Evolutionary conservation across 495 filamentous ascomycete species (phyloP).

Genomic region (Aspergillus bertholletiae): DNA sequence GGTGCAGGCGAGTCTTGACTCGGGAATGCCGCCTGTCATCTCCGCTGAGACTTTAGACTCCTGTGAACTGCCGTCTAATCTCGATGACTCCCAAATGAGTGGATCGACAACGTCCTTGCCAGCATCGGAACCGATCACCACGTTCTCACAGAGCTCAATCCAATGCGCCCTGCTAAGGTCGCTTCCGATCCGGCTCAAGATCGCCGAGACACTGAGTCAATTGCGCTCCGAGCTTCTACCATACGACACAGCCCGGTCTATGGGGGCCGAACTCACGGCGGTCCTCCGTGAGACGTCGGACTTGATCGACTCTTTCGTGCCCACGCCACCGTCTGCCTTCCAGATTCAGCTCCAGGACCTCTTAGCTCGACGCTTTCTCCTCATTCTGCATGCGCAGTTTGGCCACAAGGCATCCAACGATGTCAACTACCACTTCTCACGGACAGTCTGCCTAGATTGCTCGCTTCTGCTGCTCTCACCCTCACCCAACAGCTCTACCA

Average conservation of each 20-base stretch:
- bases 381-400: neutral
- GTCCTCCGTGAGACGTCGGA: too few relatives aligned
- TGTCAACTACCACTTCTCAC: neutral
- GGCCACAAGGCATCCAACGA: neutral
- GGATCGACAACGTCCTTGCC: neutral
- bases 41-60: neutral
- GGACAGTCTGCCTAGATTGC: neutral
- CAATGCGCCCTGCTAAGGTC: neutral
- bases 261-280: too few relatives aligned
- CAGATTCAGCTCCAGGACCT: neutral
- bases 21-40: neutral
- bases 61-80: neutral
- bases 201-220: neutral
- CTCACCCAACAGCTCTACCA: too few relatives aligned
- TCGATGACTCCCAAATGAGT: neutral
- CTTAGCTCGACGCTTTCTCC: neutral
- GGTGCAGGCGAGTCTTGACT: neutral
- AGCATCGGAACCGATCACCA: neutral
- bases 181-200: neutral
- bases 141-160: neutral
- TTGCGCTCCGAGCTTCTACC: neutral
- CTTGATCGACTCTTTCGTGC: neutral
- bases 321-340: neutral
- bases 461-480: neutral
- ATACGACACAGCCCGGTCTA: too few relatives aligned